Percentiles rank a stretch among this genome's conserved stretches.
These are phyloP conservation scores for Akanthomyces dipterigenus DNA, from an alignment of 2,329 filamentous ascomycete species.

Conservation along the genomic window DNA sequence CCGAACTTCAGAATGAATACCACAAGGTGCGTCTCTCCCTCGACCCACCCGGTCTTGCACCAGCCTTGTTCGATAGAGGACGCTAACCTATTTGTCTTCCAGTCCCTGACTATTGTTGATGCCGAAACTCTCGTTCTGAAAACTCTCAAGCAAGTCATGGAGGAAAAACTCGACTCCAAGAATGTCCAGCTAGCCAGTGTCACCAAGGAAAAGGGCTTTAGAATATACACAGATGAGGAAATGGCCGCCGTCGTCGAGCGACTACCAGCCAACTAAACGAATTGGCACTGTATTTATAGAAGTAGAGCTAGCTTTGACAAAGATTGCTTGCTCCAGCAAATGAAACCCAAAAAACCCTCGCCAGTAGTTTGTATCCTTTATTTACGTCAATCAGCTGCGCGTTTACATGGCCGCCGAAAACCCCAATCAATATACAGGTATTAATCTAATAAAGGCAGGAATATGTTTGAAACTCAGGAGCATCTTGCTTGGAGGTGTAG, in stretches of 20 bases:
- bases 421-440: neutral
- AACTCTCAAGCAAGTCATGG: constrained; percentile 99
- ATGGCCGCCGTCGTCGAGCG: constrained; percentile 90
- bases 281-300: constrained; percentile 15
- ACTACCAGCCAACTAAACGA: constrained; percentile 57
- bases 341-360: neutral
- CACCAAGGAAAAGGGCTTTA: constrained; percentile 95
- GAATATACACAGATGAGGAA: constrained; percentile 96
- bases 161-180: constrained; percentile 98
- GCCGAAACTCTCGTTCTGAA: constrained; percentile 94
- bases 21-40: constrained; percentile 60
- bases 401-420: neutral
- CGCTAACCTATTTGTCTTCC: constrained; percentile 10
- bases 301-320: constrained; percentile 9
- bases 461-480: neutral
- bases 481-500: neutral
- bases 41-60: neutral
- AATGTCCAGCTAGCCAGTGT: constrained; percentile 98
- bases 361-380: constrained; percentile 1
- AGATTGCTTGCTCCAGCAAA: constrained; percentile 4
- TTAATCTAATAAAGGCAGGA: neutral
- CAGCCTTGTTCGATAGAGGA: neutral
- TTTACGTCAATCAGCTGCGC: neutral
- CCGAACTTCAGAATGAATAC: constrained; percentile 97
- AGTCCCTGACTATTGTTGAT: constrained; percentile 85